A percentile compares a stretch with the other conserved stretches of the same genome.
Conservation (phyloP, 1,284 basidiomycete genomes). For the Pyrrhoderma lamaoense region DNA sequence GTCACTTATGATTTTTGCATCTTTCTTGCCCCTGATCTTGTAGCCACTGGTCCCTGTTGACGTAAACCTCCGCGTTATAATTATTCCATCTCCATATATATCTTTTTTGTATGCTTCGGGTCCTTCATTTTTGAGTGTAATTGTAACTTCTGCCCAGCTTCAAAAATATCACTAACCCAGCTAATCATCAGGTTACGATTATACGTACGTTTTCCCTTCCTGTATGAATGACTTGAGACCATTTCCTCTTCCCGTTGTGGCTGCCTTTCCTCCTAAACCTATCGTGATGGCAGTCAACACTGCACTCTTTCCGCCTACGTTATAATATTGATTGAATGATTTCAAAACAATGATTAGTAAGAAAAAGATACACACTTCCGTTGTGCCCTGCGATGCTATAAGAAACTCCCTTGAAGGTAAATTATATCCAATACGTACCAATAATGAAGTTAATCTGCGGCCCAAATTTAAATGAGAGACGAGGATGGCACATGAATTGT, state of each 20-base stretch:
- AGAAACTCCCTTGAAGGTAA: not conserved
- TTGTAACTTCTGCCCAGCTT: conserved; percentile 71
- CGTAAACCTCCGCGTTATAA: conserved; percentile 77
- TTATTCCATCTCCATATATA: conserved; percentile 78
- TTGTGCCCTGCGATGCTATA: conserved; percentile 53
- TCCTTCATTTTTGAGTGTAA: conserved; percentile 83
- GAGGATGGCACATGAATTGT: conserved; percentile 96
- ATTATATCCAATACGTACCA: conserved; percentile 50
- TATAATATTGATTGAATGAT: not conserved
- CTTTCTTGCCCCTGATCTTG: conserved; percentile 70
- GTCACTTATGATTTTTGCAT: conserved; percentile 62
- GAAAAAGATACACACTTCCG: conserved; percentile 54
- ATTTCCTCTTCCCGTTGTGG: conserved; percentile 78
- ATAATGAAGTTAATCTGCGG: conserved; percentile 97
- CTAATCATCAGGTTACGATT: not conserved
- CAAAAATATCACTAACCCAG: not conserved
- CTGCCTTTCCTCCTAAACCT: conserved; percentile 89
- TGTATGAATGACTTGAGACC: conserved; percentile 88
- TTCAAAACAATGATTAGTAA: not conserved
- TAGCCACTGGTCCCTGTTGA: conserved; percentile 71
- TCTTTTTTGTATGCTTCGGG: conserved; percentile 82
- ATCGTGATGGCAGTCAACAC: conserved; percentile 91
- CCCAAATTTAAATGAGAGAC: conserved; percentile 75
- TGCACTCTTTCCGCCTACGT: conserved; percentile 87
- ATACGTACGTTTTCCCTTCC: conserved; percentile 69